These are phyloP conservation scores for Cardiospermum halicacabum DNA, from an alignment of 345 rosid genomes.

Conservation along the genomic window DNA sequence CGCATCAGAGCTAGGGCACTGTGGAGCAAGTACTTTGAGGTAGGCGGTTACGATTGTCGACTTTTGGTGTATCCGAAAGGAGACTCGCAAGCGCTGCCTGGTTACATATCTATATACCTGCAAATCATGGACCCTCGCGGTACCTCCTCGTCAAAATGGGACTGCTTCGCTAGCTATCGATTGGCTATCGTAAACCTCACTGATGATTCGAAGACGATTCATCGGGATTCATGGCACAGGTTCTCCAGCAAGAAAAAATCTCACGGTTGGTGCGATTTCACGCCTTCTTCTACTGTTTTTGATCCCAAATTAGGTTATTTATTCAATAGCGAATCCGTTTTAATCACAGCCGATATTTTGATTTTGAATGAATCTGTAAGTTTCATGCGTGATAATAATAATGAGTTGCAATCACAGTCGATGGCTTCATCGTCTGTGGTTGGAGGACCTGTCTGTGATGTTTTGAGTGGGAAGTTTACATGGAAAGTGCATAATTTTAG, in stretches of 20 bases:
- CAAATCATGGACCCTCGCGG: conserved; percentile 99
- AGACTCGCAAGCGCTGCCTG: conserved; percentile 93
- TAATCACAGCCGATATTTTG: conserved; percentile 85
- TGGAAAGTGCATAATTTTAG: conserved; percentile 99
- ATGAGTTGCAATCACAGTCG: conserved; percentile 56
- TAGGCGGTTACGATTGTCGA: conserved; percentile 97
- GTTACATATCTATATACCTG: conserved; percentile 81
- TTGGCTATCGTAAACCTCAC: conserved; percentile 67
- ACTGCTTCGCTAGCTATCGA: conserved; percentile 96
- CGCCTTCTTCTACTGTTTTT: conserved; percentile 70
- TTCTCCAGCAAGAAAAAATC: conserved; percentile 95
- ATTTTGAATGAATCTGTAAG: conserved; percentile 81
- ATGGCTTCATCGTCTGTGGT: conserved; percentile 45
- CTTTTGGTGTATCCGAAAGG: conserved; percentile 91
- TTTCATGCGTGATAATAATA: conserved; percentile 67
- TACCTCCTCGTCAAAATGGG: conserved; percentile 79
- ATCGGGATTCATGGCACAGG: conserved; percentile 98
- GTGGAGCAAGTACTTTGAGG: conserved; percentile 98
- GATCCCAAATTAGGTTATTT: conserved; percentile 84
- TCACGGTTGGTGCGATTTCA: conserved; percentile 99
- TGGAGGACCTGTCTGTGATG: conserved; percentile 68
- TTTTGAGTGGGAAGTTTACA: conserved; percentile 85
- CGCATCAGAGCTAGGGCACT: conserved; percentile 84
- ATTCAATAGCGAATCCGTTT: conserved; percentile 60
- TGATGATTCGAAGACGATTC: conserved; percentile 85